Evolutionary conservation across 2,329 filamentous ascomycete genomes (phyloP).

Genomic region (Corynespora cassiicola): DNA sequence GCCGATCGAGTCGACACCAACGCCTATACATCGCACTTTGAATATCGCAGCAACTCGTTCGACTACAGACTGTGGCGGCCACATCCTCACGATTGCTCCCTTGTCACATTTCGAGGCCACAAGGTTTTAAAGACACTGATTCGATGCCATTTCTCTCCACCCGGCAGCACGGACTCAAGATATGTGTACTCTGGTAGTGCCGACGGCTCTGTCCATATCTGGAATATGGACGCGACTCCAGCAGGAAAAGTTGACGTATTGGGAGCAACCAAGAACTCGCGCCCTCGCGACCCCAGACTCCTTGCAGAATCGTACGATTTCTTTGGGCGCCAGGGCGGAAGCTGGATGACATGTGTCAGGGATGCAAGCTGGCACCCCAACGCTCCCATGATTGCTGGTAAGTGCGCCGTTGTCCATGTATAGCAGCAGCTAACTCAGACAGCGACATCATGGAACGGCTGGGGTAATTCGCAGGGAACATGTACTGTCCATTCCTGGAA

Average conservation of each 20-base stretch:
- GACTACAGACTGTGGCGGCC: conserved; percentile 70
- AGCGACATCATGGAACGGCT: conserved; percentile 86
- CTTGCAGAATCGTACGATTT: conserved; percentile 64
- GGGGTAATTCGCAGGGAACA: conserved; percentile 74
- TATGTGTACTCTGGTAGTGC: conserved; percentile 94
- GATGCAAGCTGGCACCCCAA: conserved; percentile 92
- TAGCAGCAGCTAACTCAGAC: conserved; percentile 19
- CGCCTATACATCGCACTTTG: conserved; percentile 69
- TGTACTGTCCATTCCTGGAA: conserved; percentile 82
- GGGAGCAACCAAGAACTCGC: conserved; percentile 68
- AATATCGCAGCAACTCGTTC: conserved; percentile 75
- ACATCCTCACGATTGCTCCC: conserved; percentile 84
- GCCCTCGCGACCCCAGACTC: conserved; percentile 61
- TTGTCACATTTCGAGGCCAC: conserved; percentile 94
- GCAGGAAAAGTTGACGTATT: conserved; percentile 81
- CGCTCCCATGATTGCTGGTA: conserved; percentile 77
- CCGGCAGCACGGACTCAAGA: conserved; percentile 81
- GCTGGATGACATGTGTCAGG: conserved; percentile 80
- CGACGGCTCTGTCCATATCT: conserved; percentile 89
- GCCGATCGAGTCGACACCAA: conserved; percentile 64
- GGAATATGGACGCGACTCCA: conserved; percentile 89
- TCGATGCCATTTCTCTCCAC: conserved; percentile 92
- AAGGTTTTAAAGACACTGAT: conserved; percentile 88
- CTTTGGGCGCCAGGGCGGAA: conserved; percentile 59
- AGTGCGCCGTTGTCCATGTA: conserved; percentile 26